These are phyloP conservation scores for Chimonanthus salicifolius DNA, from an alignment of 164 flowering plant genomes.

Conservation along the genomic window DNA sequence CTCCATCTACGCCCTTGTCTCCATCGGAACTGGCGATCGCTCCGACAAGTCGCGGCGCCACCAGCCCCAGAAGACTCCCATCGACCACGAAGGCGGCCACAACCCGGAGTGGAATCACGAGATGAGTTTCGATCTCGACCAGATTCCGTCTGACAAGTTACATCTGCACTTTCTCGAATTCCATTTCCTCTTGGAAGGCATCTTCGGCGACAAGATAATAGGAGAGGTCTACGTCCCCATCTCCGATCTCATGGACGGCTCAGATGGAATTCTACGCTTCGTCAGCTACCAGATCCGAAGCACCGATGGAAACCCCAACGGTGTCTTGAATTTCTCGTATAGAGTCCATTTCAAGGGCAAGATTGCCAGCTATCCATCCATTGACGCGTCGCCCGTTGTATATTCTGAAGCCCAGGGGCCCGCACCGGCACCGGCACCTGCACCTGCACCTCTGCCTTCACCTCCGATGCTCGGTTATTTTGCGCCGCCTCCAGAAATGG, in stretches of 20 bases:
- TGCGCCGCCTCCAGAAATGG: background rate
- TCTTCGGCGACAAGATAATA: conserved; percentile 34
- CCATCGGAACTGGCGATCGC: conserved; percentile 15
- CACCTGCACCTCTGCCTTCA: background rate
- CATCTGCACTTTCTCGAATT: conserved; percentile 27
- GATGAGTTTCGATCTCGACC: conserved; percentile 29
- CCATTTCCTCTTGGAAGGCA: conserved; percentile 22
- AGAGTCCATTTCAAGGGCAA: conserved; percentile 12
- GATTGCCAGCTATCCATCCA: background rate
- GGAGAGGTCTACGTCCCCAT: conserved; percentile 52
- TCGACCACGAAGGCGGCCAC: conserved; percentile 37
- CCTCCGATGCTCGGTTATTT: background rate
- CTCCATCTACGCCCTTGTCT: conserved; percentile 26
- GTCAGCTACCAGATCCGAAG: conserved; percentile 42
- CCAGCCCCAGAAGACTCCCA: conserved; percentile 37
- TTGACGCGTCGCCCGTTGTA: conserved; percentile 9
- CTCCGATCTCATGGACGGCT: conserved; percentile 26
- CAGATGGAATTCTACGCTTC: conserved; percentile 26
- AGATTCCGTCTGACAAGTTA: background rate
- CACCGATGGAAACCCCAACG: conserved; percentile 45
- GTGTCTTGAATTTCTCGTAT: conserved; percentile 44
- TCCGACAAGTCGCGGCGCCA: conserved; percentile 11
- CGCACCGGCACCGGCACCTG: background rate
- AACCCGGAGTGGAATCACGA: conserved; percentile 60
- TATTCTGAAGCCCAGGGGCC: background rate